Percentiles rank a stretch among this genome's conserved stretches.
These are phyloP conservation scores for Cichorium intybus DNA, from an alignment of 140 eudicot genomes.

Conservation along the genomic window DNA sequence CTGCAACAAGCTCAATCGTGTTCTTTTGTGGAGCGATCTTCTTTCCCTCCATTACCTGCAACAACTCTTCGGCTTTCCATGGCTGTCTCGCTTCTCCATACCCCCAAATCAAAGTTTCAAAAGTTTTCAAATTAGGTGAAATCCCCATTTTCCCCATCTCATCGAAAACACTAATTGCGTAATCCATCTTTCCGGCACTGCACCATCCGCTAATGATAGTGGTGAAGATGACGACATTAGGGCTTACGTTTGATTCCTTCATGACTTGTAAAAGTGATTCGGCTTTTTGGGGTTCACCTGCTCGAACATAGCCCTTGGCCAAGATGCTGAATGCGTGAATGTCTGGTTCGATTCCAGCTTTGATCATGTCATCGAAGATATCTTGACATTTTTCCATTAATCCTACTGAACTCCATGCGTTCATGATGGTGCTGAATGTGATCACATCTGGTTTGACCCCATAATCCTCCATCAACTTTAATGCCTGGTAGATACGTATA, in stretches of 20 bases:
- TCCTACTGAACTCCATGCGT: slow-evolving; percentile 92
- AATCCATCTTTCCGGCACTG: slow-evolving; percentile 80
- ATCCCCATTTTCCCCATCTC: slow-evolving; percentile 62
- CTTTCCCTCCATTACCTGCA: slow-evolving; percentile 53
- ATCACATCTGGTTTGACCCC: slow-evolving; percentile 92
- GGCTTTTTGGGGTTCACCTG: slow-evolving; percentile 85
- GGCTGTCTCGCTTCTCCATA: slow-evolving; percentile 94
- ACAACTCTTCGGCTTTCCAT: slow-evolving; percentile 82
- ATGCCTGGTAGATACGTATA: slow-evolving; percentile 39
- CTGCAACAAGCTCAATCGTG: slow-evolving; percentile 74
- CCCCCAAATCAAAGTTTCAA: slow-evolving; percentile 92
- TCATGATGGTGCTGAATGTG: slow-evolving; percentile 92
- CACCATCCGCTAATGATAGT: slow-evolving; percentile 97
- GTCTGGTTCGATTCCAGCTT: slow-evolving; percentile 69
- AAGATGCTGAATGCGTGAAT: slow-evolving; percentile 78
- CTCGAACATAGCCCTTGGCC: slow-evolving; percentile 91
- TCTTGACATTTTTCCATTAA: slow-evolving; percentile 83
- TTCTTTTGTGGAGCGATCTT: slow-evolving; percentile 51
- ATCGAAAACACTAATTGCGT: slow-evolving; percentile 51
- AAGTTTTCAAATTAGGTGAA: slow-evolving; percentile 75
- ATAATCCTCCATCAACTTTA: slow-evolving; percentile 74
- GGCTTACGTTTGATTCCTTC: slow-evolving; percentile 53
- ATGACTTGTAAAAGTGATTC: slow-evolving; percentile 54
- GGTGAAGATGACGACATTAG: slow-evolving; percentile 85
- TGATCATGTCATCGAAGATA: slow-evolving; percentile 73